phyloP scores from a whole-genome alignment of 2,329 filamentous ascomycete species.

The Alternaria sp. region DNA sequence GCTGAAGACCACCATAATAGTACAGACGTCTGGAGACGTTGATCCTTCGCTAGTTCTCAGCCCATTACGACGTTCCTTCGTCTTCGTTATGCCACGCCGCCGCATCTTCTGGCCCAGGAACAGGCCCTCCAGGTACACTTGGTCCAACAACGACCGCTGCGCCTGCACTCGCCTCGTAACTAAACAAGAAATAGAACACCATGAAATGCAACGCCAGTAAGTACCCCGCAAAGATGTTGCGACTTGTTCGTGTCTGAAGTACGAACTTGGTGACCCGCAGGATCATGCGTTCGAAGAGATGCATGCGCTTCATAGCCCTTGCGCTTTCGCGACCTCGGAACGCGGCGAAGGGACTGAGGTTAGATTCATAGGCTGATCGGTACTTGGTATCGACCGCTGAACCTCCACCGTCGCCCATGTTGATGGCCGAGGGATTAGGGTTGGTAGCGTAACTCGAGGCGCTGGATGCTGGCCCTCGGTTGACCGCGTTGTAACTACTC shows the following conservation, averaged over 20 bases:
- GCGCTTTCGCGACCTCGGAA: conserved; percentile 94
- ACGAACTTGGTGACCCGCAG: conserved; percentile 93
- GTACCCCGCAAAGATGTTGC: conserved; percentile 93
- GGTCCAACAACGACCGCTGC: conserved; percentile 42
- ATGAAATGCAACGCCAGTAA: conserved; percentile 87
- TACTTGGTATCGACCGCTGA: conserved; percentile 71
- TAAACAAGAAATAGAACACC: conserved; percentile 87
- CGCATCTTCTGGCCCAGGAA: conserved; percentile 25
- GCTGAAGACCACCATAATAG: conserved; percentile 4
- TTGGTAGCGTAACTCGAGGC: conserved; percentile 69
- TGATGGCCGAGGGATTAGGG: conserved; percentile 77
- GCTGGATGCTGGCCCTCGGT: conserved; percentile 67
- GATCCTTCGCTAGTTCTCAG: conserved; percentile 32
- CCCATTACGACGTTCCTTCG: conserved; percentile 15
- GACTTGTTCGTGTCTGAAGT: conserved; percentile 84
- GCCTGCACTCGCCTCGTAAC: conserved; percentile 66
- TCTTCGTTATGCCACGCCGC: conserved; percentile 50
- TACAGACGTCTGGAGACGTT: conserved; percentile 8
- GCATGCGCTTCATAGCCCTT: conserved; percentile 92
- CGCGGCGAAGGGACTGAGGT: conserved; percentile 93
- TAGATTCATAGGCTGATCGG: conserved; percentile 90
- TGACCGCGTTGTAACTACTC: conserved; percentile 87
- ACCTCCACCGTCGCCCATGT: conserved; percentile 54
- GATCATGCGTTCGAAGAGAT: conserved; percentile 84
- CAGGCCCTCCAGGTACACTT: conserved; percentile 31